Evolutionary conservation across 306 rosid genomes (phyloP).

Genomic region (Lablab purpureus): DNA sequence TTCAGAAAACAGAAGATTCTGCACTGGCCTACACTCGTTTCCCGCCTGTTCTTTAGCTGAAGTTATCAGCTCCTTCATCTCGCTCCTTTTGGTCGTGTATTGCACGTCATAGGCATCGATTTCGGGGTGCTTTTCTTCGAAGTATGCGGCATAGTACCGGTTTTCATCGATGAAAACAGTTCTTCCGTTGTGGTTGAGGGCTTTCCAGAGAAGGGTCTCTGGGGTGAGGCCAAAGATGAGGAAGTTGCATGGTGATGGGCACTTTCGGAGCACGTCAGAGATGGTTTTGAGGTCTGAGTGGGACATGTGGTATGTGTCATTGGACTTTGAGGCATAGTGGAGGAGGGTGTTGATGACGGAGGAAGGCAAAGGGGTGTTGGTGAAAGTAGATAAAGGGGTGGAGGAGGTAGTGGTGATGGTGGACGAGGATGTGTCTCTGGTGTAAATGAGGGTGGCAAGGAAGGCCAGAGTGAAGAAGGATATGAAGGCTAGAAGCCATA

Average conservation of each 20-base stretch:
- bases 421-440: conserved; percentile 60
- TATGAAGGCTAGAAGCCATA: conserved; percentile 76
- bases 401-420: conserved; percentile 41
- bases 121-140: conserved; percentile 85
- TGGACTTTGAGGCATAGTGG: conserved; percentile 83
- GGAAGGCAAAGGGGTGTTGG: conserved; percentile 57
- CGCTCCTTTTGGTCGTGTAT: conserved; percentile 83
- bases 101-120: conserved; percentile 92
- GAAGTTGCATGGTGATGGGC: conserved; percentile 79
- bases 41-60: conserved; percentile 68
- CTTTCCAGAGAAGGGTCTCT: conserved; percentile 92
- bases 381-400: conserved; percentile 28
- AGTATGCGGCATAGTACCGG: conserved; percentile 87
- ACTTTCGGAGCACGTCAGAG: conserved; percentile 83
- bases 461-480: conserved; percentile 87
- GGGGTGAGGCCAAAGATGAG: conserved; percentile 88
- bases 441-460: conserved; percentile 80
- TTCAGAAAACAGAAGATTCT: conserved; percentile 84
- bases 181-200: conserved; percentile 85
- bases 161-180: conserved; percentile 94
- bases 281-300: conserved; percentile 81
- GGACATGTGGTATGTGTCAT: conserved; percentile 82
- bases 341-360: conserved; percentile 89
- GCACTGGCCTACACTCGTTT: conserved; percentile 93
- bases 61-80: conserved; percentile 69